Evolutionary conservation across 257 asterid genomes (phyloP).

Genomic region (Perilla frutescens): DNA sequence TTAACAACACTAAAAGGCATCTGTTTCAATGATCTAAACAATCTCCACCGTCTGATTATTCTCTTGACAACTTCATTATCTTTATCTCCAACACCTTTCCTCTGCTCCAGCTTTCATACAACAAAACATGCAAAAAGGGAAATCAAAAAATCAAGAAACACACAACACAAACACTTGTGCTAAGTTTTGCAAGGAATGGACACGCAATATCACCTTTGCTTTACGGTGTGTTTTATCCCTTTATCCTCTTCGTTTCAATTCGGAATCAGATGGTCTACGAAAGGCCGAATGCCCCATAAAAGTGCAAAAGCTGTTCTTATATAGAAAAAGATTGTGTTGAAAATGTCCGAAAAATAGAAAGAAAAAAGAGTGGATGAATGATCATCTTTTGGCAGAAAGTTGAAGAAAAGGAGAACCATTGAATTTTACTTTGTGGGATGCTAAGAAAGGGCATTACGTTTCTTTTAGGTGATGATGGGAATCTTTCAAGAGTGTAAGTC

Average conservation of each 20-base stretch:
- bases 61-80: constrained; percentile 39
- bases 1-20: constrained; percentile 45
- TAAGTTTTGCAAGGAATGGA: neutral
- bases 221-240: constrained; percentile 20
- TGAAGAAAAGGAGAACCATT: constrained; percentile 44
- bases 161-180: neutral
- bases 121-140: neutral
- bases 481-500: constrained; percentile 27
- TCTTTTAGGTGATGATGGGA: constrained; percentile 40
- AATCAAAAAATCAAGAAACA: neutral
- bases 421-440: constrained; percentile 35
- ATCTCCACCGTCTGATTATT: constrained; percentile 44
- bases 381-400: constrained; percentile 37
- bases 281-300: constrained; percentile 25
- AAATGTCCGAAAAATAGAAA: neutral
- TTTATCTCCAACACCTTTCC: constrained; percentile 16
- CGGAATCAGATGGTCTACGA: neutral
- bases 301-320: constrained; percentile 9
- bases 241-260: neutral
- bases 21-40: constrained; percentile 43
- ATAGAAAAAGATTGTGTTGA: constrained; percentile 9
- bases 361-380: neutral
- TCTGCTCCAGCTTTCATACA: constrained; percentile 41
- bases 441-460: constrained; percentile 36
- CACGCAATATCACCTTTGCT: constrained; percentile 32